These are phyloP conservation scores for Alnus glutinosa DNA, from an alignment of 306 rosid genomes.

Conservation along the genomic window DNA sequence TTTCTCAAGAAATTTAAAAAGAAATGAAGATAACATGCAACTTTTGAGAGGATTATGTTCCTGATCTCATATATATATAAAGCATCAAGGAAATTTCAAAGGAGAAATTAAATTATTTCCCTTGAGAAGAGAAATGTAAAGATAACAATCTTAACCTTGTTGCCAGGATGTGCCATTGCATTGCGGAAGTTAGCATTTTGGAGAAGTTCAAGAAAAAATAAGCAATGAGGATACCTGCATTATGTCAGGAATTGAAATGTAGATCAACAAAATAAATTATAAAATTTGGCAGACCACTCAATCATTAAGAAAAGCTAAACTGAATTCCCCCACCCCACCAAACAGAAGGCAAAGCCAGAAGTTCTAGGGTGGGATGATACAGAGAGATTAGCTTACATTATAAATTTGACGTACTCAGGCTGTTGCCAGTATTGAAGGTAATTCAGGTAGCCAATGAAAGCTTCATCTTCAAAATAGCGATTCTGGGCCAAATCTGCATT, in stretches of 20 bases:
- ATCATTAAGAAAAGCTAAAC: neutral
- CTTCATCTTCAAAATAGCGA: constrained; percentile 94
- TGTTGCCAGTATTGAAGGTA: constrained; percentile 96
- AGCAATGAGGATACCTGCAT: constrained; percentile 93
- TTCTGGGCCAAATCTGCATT: constrained; percentile 88
- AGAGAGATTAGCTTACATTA: constrained; percentile 62
- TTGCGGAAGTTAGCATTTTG: constrained; percentile 84
- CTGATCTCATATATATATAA: neutral
- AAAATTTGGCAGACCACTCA: neutral
- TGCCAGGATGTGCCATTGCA: constrained; percentile 98
- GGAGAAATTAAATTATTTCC: neutral
- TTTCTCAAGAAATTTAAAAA: neutral
- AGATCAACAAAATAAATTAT: constrained; percentile 14
- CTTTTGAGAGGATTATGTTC: neutral
- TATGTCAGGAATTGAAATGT: constrained; percentile 7
- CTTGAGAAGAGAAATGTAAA: constrained; percentile 11
- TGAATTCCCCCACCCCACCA: neutral
- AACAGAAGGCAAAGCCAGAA: neutral
- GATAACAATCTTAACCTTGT: constrained; percentile 54
- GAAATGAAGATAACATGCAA: constrained; percentile 2
- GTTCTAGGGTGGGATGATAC: constrained; percentile 9
- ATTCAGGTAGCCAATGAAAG: constrained; percentile 91
- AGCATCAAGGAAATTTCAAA: neutral
- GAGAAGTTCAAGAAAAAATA: constrained; percentile 89
- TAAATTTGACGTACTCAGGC: constrained; percentile 80